phyloP scores from a whole-genome alignment of 1,284 basidiomycete species.

The Rhodotorula mucilaginosa region DNA sequence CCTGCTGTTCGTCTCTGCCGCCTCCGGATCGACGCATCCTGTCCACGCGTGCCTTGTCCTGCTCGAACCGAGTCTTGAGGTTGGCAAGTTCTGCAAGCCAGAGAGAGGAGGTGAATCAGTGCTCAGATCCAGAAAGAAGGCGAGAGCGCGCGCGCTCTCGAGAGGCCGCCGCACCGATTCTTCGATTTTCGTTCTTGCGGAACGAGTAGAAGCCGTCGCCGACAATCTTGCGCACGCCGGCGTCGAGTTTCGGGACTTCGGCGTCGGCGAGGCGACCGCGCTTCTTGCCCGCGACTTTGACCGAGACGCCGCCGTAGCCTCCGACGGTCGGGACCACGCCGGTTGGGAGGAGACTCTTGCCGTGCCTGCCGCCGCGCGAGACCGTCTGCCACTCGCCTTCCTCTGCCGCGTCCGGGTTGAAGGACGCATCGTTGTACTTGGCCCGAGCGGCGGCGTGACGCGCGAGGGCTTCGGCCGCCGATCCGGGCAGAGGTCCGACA shows the following conservation, averaged over 20 bases:
- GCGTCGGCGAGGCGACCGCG: constrained; percentile 10
- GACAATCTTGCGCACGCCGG: constrained; percentile 37
- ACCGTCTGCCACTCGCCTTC: constrained; percentile 41
- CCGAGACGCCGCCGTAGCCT: constrained; percentile 34
- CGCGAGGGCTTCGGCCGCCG: constrained; percentile 34
- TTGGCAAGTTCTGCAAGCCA: constrained; percentile 24
- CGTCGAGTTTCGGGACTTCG: constrained; percentile 8
- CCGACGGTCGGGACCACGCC: constrained; percentile 19
- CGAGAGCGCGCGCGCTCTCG: neutral
- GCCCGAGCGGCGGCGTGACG: constrained; percentile 19
- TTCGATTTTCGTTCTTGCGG: constrained; percentile 25
- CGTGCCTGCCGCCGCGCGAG: constrained; percentile 36
- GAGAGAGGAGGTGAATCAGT: neutral
- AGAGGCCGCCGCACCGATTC: constrained; percentile 20
- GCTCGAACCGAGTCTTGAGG: constrained; percentile 34
- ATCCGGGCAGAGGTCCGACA: constrained; percentile 26
- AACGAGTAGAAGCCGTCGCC: constrained; percentile 42
- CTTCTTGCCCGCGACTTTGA: constrained; percentile 37
- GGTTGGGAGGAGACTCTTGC: constrained; percentile 28
- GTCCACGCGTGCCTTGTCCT: constrained; percentile 35
- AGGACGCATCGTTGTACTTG: neutral
- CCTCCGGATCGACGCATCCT: constrained; percentile 4
- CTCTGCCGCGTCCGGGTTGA: constrained; percentile 34
- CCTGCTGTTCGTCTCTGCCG: neutral
- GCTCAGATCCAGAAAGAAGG: rapidly evolving